These are phyloP conservation scores for Capsicum baccatum DNA, from an alignment of 257 asterid genomes.

Conservation along the genomic window DNA sequence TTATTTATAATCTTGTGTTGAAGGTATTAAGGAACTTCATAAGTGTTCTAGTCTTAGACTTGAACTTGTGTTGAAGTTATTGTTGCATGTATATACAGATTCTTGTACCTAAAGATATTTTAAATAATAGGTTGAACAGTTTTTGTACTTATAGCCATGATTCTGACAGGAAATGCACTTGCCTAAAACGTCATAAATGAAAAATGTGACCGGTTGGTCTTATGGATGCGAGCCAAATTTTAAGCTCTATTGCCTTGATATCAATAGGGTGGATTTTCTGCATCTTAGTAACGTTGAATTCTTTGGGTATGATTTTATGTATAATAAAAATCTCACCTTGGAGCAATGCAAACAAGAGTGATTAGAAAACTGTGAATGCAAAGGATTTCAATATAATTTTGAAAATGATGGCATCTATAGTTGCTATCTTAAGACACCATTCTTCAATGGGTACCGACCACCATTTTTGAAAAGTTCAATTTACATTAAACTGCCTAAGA, in stretches of 20 bases:
- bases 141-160: neutral
- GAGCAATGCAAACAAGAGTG: neutral
- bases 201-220: neutral
- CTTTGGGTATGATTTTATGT: neutral
- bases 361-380: neutral
- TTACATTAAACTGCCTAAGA: conserved; percentile 26
- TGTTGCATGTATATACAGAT: too few species aligned
- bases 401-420: neutral
- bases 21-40: too few species aligned
- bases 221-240: neutral
- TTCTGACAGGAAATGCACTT: neutral
- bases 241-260: neutral
- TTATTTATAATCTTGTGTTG: too few species aligned
- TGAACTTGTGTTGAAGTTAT: too few species aligned
- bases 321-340: neutral
- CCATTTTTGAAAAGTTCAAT: conserved; percentile 12
- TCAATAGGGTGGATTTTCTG: neutral
- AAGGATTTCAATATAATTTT: neutral
- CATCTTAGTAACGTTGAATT: neutral
- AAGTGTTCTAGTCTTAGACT: too few species aligned
- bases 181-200: neutral
- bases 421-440: conserved; percentile 18
- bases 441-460: conserved; percentile 26
- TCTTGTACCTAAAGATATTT: too few species aligned
- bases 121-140: neutral